Evolutionary conservation across 371 early-diverging fungal genomes (phyloP).

Genomic region (Haplosporangium sp.): DNA sequence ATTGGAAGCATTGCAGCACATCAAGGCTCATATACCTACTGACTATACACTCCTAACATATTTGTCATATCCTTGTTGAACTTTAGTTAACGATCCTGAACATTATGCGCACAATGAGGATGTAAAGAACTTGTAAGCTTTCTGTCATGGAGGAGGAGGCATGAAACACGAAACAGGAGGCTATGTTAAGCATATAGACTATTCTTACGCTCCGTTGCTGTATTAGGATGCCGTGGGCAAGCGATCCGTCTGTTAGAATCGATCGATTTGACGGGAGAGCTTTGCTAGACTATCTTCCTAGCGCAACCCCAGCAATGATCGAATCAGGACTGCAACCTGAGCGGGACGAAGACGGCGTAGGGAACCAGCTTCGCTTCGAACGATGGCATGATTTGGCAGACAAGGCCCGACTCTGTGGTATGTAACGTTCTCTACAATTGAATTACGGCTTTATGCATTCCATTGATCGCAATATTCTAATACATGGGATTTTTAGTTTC

Average conservation of each 20-base stretch:
- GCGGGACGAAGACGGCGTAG: conserved; percentile 59
- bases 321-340: conserved; percentile 40
- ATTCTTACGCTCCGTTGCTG: neutral
- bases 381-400: conserved; percentile 69
- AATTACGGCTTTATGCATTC: neutral
- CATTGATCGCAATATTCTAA: neutral
- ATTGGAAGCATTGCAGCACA: neutral
- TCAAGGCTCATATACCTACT: neutral
- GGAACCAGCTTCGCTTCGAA: conserved; percentile 64
- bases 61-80: neutral
- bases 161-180: neutral
- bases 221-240: conserved; percentile 45
- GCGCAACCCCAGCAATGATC: conserved; percentile 23
- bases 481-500: conserved; percentile 14
- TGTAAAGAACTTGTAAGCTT: conserved; percentile 27
- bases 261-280: conserved; percentile 70
- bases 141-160: neutral
- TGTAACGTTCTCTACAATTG: neutral
- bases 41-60: neutral
- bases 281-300: conserved; percentile 63
- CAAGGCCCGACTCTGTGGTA: conserved; percentile 64
- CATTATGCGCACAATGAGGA: conserved; percentile 37
- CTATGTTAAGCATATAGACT: no score
- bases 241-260: conserved; percentile 32
- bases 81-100: conserved; percentile 38